Base-by-base conservation (phyloP, 108 stramenopile species). In the Fragilariopsis cylindrus region DNA sequence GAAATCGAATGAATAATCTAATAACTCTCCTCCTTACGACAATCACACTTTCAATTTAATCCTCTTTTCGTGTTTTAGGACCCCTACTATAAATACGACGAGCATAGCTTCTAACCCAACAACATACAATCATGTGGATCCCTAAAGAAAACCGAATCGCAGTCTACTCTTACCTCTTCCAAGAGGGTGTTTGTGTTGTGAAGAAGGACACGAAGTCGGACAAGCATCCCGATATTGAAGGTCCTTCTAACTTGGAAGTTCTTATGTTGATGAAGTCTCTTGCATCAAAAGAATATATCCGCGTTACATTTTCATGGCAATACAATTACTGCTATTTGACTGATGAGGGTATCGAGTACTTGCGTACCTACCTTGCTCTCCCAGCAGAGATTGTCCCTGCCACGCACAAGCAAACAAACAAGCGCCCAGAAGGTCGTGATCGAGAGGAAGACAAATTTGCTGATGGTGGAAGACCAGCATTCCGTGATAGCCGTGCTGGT, bases 241-340 rank as follows among this genome's bases (percentile, higher is more conserved):
- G 95, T 57, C 84, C 88, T 53, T 81, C 89, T 82, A 97, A 97
- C 88, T 86, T 97, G 75, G 92, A 95, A 71, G 98, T 99, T 48
- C 79, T 99, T 57, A 93, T 86, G 75, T 88, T 98, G 57, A 95
- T 99, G 92, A 98, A 97, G 89, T 93, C 91, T 58, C 85, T 99
- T 60, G 82, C 86, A 69, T 92, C 90, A 60, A 84, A 88, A 57
- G 92, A 91, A 42, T 95, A 82, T 84, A 83, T 98, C 60, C 88
- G 90, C 53, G 78, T 94, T 73, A 99, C 97, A 70, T 99, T 96
- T 92, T 92, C 85, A 65, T 99, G 98, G 98, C 98, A 97, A 78
- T 95, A 97, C 90, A 86, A 87, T 78, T 99, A 99, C 96, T 97
- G 91, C 87, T 98, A 97, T 89, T 88, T 99, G 65, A 97, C 97